Evolutionary conservation across 352 stramenopile species (phyloP).

Genomic region (Phytopythium cucurbitacearum): DNA sequence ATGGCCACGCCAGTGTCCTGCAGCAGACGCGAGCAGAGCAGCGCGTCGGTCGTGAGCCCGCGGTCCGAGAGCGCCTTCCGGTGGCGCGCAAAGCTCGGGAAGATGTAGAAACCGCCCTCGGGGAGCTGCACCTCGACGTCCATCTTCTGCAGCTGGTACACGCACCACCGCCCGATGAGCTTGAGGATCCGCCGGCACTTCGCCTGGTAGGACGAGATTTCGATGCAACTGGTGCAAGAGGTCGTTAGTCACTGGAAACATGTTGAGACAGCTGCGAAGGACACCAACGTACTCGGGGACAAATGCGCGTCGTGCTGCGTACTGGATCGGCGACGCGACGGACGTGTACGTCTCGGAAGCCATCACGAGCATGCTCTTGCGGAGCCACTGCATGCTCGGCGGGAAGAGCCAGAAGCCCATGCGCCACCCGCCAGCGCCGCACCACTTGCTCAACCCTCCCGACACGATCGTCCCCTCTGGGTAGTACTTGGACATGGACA

Average conservation of each 20-base stretch:
- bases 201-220: conserved; percentile 73
- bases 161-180: conserved; percentile 78
- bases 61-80: conserved; percentile 52
- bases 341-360: conserved; percentile 88
- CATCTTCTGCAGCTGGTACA: conserved; percentile 84
- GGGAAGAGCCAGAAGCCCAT: conserved; percentile 89
- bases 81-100: conserved; percentile 75
- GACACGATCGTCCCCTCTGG: conserved; percentile 87
- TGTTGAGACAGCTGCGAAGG: no score
- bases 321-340: conserved; percentile 81
- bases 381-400: conserved; percentile 69
- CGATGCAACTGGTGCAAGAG: conserved; percentile 45
- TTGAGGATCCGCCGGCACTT: conserved; percentile 81
- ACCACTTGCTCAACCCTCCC: conserved; percentile 86
- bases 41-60: conserved; percentile 67
- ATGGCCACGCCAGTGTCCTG: conserved; percentile 85
- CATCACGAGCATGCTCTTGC: conserved; percentile 87
- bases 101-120: conserved; percentile 81
- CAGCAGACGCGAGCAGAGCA: conserved; percentile 72
- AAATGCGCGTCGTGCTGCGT: conserved; percentile 78
- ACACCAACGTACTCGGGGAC: conserved; percentile 47
- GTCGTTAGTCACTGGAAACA: not conserved
- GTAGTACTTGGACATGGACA: conserved; percentile 85
- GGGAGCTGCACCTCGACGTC: conserved; percentile 72
- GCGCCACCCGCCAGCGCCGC: conserved; percentile 80